Evolutionary conservation across 805 yeast species (phyloP), one percentile per base, ranked within the genome.

Genomic region (Wickerhamomyces rabaulensis): DNA sequence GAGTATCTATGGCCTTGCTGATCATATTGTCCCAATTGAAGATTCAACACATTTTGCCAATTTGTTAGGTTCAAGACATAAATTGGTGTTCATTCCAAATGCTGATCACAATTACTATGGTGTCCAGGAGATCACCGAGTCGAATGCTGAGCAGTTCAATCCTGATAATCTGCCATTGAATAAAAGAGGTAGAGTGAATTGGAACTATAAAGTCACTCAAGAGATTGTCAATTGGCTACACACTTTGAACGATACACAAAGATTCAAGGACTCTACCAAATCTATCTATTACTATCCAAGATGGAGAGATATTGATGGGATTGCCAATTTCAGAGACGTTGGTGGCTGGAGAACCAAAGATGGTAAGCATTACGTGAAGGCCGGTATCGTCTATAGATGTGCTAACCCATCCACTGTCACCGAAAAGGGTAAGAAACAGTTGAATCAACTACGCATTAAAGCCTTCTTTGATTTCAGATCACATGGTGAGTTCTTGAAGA

Each of bases 21-120:
- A 92, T 58, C 62, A 64, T 10, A 72, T 85, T 10, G 79, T 90
- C 8, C 89, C 92, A 1, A 53, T 76, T 1, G 69, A 70, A 15
- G 96, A 88, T 54, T 72, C 82, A 8, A 73, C 82, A 1, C 55
- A 54, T 33, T 88, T 70, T 66, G 79, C 85, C 8, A 79, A 84
- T 54, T 53, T 67, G 9, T 75, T 90, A 42, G 74, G 71, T 3
- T 58, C 61, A 6, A 78, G 90, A 19, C 83, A 85, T 54, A 68
- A 72, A 4, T 66, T 89, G 45, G 69, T 70, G 33, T 61, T 87
- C 8, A 67, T 91, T 10, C 76, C 78, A 1, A 71, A 70, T 40
- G 96, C 96, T 0, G 91, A 88, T 60, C 98, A 91, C 64, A 87
- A 86, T 56, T 90, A 75, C 58, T 85, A 75, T 58, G 92, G 94